Evolutionary conservation across 495 filamentous ascomycete species (phyloP).

Genomic region (Neurospora sp.): DNA sequence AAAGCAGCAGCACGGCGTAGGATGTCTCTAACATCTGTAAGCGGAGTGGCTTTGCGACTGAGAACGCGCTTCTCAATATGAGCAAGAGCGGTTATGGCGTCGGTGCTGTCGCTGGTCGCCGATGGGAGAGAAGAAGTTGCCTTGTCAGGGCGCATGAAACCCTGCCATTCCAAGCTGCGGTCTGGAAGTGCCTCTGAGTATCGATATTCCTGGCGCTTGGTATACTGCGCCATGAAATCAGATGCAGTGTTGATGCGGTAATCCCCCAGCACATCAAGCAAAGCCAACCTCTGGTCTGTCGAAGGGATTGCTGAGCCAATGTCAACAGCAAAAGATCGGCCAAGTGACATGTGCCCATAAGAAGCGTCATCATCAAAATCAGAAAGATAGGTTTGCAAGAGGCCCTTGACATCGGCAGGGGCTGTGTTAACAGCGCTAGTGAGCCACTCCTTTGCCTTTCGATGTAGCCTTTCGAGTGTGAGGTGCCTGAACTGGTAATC

Average conservation of each 20-base stretch:
- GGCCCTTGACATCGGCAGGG: conserved; percentile 86
- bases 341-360: conserved; percentile 83
- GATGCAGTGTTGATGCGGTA: conserved; percentile 79
- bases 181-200: conserved; percentile 61
- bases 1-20: conserved; percentile 75
- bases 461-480: conserved; percentile 70
- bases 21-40: conserved; percentile 65
- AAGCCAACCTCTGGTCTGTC: conserved; percentile 76
- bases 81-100: conserved; percentile 49
- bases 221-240: conserved; percentile 93
- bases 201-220: conserved; percentile 89
- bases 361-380: conserved; percentile 80
- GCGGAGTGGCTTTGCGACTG: conserved; percentile 54
- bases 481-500: conserved; percentile 67
- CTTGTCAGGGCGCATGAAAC: conserved; percentile 42
- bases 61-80: conserved; percentile 60
- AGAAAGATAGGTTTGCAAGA: conserved; percentile 91
- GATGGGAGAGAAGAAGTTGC: conserved; percentile 30
- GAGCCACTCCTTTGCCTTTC: conserved; percentile 71
- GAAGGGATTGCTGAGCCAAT: conserved; percentile 80
- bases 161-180: conserved; percentile 51
- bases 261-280: conserved; percentile 61
- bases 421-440: conserved; percentile 69
- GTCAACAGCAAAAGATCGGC: conserved; percentile 89
- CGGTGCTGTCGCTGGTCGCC: conserved; percentile 39